Percentiles rank a stretch among this genome's conserved stretches.
phyloP scores from a whole-genome alignment of 2,329 filamentous ascomycete genomes.

The Exserohilum rostratum region DNA sequence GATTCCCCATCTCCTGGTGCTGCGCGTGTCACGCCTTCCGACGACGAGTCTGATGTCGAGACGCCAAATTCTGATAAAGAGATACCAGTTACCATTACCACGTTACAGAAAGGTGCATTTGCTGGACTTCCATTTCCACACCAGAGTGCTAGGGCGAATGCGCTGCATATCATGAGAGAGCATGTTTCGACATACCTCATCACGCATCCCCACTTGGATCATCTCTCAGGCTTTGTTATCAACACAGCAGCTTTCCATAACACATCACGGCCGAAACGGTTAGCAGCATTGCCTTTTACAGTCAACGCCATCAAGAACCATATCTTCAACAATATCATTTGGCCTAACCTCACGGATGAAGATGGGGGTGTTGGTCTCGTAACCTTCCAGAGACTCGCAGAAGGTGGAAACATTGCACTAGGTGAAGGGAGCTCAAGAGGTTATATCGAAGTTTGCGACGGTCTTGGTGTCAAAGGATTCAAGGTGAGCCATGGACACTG shows the following conservation, averaged over 20 bases:
- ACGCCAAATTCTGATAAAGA: slow-evolving; percentile 37
- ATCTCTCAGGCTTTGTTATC: slow-evolving; percentile 88
- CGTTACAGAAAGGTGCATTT: slow-evolving; percentile 73
- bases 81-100: slow-evolving; percentile 55
- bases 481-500: slow-evolving; percentile 89
- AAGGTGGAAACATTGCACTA: slow-evolving; percentile 84
- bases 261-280: slow-evolving; percentile 75
- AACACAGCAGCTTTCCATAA: slow-evolving; percentile 89
- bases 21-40: slow-evolving; percentile 24
- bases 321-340: slow-evolving; percentile 97
- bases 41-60: slow-evolving; percentile 38
- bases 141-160: slow-evolving; percentile 74
- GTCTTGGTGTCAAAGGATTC: slow-evolving; percentile 86
- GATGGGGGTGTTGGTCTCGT: slow-evolving; percentile 92
- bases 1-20: slow-evolving; percentile 38
- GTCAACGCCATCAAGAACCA: slow-evolving; percentile 90
- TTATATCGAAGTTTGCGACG: slow-evolving; percentile 87
- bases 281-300: slow-evolving; percentile 86
- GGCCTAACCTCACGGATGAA: slow-evolving; percentile 96
- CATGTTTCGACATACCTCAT: slow-evolving; percentile 89
- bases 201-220: slow-evolving; percentile 96
- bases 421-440: slow-evolving; percentile 80
- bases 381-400: slow-evolving; percentile 85
- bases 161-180: slow-evolving; percentile 75
- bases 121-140: slow-evolving; percentile 74